Conservation (phyloP, 805 yeast genomes). For the Jamesozyma spencerorum region DNA sequence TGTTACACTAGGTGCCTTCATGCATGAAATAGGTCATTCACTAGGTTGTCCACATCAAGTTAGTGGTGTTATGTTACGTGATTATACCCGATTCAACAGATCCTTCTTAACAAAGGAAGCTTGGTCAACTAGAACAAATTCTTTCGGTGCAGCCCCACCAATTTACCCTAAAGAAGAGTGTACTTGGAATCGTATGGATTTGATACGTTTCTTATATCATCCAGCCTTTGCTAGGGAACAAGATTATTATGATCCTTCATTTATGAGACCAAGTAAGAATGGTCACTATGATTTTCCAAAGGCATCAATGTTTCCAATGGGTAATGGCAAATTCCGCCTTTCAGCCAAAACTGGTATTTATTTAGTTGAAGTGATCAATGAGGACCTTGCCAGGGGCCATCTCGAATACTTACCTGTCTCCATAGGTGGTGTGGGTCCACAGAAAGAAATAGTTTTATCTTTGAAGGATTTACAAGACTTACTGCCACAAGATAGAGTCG, state of each 20-base stretch:
- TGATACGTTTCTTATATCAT: constrained; percentile 69
- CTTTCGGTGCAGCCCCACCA: constrained; percentile 39
- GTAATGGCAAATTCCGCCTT: constrained; percentile 37
- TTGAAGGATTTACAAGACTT: constrained; percentile 36
- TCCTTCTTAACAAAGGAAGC: constrained; percentile 69
- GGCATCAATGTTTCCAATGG: constrained; percentile 41
- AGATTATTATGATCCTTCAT: constrained; percentile 45
- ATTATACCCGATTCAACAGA: constrained; percentile 71
- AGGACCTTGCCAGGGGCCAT: constrained; percentile 43
- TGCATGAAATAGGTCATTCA: constrained; percentile 91
- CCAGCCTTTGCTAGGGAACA: constrained; percentile 66
- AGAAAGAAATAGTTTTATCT: constrained; percentile 39
- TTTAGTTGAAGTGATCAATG: constrained; percentile 59
- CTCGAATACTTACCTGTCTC: constrained; percentile 51
- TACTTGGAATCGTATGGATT: constrained; percentile 79
- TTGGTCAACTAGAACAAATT: constrained; percentile 43
- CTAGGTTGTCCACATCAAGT: constrained; percentile 91
- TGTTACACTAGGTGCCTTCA: constrained; percentile 82
- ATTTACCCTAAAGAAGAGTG: constrained; percentile 57
- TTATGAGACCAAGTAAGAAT: constrained; percentile 29
- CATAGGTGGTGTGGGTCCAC: constrained; percentile 55
- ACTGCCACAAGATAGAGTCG: constrained; percentile 25
- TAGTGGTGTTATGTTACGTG: constrained; percentile 83
- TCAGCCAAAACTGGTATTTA: constrained; percentile 60
- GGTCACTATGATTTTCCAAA: constrained; percentile 17